Evolutionary conservation across 768 basidiomycete species (phyloP), one percentile per base, ranked within the genome.

Genomic region (Mrakia frigida): DNA sequence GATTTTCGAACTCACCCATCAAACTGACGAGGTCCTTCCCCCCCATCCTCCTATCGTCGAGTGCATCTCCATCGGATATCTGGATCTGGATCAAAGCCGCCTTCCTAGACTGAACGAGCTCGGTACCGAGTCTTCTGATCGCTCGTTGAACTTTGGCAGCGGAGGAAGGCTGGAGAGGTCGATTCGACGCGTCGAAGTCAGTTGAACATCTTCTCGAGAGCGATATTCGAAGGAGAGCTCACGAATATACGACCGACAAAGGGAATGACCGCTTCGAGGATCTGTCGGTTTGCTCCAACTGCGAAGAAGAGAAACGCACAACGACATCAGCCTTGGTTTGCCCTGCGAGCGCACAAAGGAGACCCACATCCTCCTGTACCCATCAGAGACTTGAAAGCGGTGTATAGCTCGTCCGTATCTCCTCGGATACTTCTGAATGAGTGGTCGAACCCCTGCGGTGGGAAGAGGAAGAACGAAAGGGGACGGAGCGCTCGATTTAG

Each of bases 91-190:
- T 6, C 21, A 68, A 18, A 43, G 18, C 21, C 4, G 35, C 35
- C 25, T 41, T 68, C 3, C 65, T 39, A 39, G 65, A 68, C 9
- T 18, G 35, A 2, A 68, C 23, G 37, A 68, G 37, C 6, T 68
- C 65, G 23, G 13, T 41, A 1, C 39, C 65, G 25, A 68, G 65
- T 7, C 13, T 37, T 4, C 65, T 35, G 65, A 68, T 68, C 10
- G 43, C 65, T n/a, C 39, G 65, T 41, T 68, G 65, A 6, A 39
- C 65, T 41, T 43, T 68, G 39, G 43, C 39, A 39, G 65, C 65
- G 9, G 33, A 39, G 37, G 65, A 39, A 3, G 65, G 65, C 65
- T 68, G 37, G 10, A 3, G 61, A 33, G 9, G 9, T 9, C 7
- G 11, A 16, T 5, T 37, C 21, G 18, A 13, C 35, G 37, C 35